phyloP scores from a whole-genome alignment of 805 yeast genomes.

The Scheffersomyces ergatensis region DNA sequence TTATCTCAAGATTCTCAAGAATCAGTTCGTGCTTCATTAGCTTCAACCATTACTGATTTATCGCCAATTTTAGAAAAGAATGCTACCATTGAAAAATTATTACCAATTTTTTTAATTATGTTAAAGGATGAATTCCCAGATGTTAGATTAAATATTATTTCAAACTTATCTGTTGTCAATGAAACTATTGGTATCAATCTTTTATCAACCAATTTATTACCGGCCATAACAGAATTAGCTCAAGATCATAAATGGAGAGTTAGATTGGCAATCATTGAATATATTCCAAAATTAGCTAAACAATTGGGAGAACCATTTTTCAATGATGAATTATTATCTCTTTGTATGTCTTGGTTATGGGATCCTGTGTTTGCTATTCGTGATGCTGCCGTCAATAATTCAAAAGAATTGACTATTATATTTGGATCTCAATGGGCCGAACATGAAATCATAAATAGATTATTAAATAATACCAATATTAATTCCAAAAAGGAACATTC shows the following conservation, averaged over 20 bases:
- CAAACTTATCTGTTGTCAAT: conserved; percentile 87
- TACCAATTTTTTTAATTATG: conserved; percentile 91
- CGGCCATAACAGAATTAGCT: conserved; percentile 94
- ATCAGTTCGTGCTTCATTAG: conserved; percentile 89
- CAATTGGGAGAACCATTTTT: conserved; percentile 93
- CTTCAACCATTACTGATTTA: conserved; percentile 80
- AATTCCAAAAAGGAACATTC: conserved; percentile 3
- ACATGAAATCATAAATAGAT: conserved; percentile 73
- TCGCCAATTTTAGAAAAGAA: conserved; percentile 86
- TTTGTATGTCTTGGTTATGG: conserved; percentile 98
- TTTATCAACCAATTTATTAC: conserved; percentile 81
- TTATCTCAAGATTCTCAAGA: conserved; percentile 90
- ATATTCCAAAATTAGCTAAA: conserved; percentile 90
- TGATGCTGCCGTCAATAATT: conserved; percentile 89
- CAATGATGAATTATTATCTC: conserved; percentile 83
- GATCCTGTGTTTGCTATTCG: conserved; percentile 95
- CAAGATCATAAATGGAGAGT: conserved; percentile 98
- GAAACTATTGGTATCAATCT: conserved; percentile 91
- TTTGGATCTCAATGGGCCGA: conserved; percentile 96
- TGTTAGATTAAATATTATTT: conserved; percentile 89
- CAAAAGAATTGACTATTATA: conserved; percentile 74
- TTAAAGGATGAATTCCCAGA: conserved; percentile 96
- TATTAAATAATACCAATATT: conserved; percentile 38
- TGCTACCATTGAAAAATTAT: conserved; percentile 71
- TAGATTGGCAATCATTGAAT: conserved; percentile 92